phyloP scores from a whole-genome alignment of 257 asterid species.

The Solanum infundibuliforme region DNA sequence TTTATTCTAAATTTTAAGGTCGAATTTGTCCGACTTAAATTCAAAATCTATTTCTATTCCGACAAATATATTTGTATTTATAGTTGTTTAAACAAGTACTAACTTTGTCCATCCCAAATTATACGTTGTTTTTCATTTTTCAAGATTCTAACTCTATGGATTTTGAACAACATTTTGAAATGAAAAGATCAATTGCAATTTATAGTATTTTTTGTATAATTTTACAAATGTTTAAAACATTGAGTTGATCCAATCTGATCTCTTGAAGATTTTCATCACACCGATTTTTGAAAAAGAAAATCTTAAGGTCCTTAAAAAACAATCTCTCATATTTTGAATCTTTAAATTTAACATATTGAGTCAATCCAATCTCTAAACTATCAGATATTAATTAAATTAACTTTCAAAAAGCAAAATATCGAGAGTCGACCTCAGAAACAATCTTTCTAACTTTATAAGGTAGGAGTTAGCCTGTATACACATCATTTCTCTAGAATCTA shows the following conservation, averaged over 20 bases:
- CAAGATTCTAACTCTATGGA: accelerated
- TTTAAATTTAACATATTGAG: background rate
- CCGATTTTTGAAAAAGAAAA: no score
- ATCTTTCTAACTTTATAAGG: background rate
- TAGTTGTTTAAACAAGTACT: background rate
- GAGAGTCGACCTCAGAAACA: background rate
- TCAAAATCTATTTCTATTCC: background rate
- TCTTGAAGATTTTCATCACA: background rate
- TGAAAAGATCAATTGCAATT: background rate
- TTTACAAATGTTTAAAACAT: no score
- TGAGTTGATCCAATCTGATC: background rate
- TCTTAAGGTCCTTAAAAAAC: background rate
- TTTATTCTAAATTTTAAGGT: background rate
- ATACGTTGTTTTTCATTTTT: background rate
- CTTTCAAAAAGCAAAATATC: no score
- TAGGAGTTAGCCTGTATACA: background rate
- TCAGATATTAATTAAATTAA: no score
- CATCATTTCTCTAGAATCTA: no score
- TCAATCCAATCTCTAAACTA: no score
- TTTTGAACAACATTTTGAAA: background rate
- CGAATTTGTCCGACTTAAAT: no score
- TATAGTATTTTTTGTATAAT: background rate
- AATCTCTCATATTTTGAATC: background rate
- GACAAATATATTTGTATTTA: background rate
- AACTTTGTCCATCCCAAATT: background rate